Base-by-base conservation (phyloP, 148 eudicot species). In the Cornus kousa region DNA sequence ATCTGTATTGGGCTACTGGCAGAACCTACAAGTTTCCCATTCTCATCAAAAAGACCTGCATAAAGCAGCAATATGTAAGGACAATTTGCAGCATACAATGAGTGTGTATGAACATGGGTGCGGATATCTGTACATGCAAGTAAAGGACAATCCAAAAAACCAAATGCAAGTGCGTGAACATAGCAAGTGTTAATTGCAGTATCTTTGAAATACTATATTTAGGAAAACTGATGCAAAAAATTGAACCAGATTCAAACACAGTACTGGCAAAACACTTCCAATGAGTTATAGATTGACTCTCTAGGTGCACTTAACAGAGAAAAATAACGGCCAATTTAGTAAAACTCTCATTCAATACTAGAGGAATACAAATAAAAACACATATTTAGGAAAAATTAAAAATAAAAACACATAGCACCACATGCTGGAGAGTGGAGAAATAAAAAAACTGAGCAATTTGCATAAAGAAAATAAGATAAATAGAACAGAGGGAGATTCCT, bases 1-100 rank as follows among this genome's bases (percentile, higher is more conserved):
- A 97, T 97, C 88, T 94, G 98, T 85, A 97, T 94, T 4, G 99
- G 97, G 83, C 96, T 90, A 85, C 93, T 92, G 70, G 93, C 87
- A 82, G 82, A 91, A 82, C 97, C 98, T 60, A 97, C 68, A 82
- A 94, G 99, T 81, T 90, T 90, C 33, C 99, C 99, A 46, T 74
- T 77, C 67, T 77, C 90, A 80, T 94, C 94, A 82, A 97, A 94
- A n/a, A 97, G 66, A 83, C 98, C 99, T 97, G 86, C 77, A 78
- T 66, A 62, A 79, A 76, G n/a, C 80, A 62, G 39, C 22, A 71
- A 67, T 35, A 9, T 16, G 6, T 70, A 50, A 68, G 35, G 64
- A 80, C 33, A 28, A 28, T 67, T 7, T 46, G 59, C 3, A 4
- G 31, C 55, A 40, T 9, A 24, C 28, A 20, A 9, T 46, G 50